Evolutionary conservation across 441 rosid genomes (phyloP), one percentile per base, ranked within the genome.

Genomic region (Adansonia madagascariensis): DNA sequence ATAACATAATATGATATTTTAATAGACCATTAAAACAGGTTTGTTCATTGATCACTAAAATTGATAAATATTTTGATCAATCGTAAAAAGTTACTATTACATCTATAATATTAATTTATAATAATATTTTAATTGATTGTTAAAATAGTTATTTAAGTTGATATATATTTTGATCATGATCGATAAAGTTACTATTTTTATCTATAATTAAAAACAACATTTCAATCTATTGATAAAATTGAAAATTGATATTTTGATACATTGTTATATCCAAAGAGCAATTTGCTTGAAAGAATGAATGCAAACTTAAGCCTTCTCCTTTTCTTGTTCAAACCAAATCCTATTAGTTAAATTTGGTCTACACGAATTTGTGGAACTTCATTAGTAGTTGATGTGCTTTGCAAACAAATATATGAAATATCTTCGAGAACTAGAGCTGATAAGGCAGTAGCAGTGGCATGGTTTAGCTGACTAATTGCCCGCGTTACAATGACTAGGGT

Each of bases 401-500:
- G 41, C 41, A 35, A 4, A 35, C 41, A 35, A 35, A 35, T 35
- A 35, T 35, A 35, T 35, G 41, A 35, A 35, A 35, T 35, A 18
- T n/a, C 8, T 56, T 18, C 22, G 18, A 31, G 68, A 70, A 53
- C n/a, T 71, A 15, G 17, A 47, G 57, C 73, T 20, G 22, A 5
- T 75, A 71, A 6, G 72, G 43, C 47, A 71, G 46, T 73, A 49
- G 70, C 66, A 9, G 61, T 84, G 80, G 80, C 80, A 61, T 15
- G n/a, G 56, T 20, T 68, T 65, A 6, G 18, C 46, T 75, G 67
- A 78, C 41, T 7, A 0, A 64, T 65, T 79, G 47, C 43, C 53
- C 59, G 78, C 59, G 68, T 31, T 11, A 35, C 56, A 75, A 80
- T 80, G 68, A 84, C 78, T 66, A 77, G 55, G 53, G 71, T 67